phyloP scores from a whole-genome alignment of 352 stramenopile species.

The Globisporangium carolinianum region DNA sequence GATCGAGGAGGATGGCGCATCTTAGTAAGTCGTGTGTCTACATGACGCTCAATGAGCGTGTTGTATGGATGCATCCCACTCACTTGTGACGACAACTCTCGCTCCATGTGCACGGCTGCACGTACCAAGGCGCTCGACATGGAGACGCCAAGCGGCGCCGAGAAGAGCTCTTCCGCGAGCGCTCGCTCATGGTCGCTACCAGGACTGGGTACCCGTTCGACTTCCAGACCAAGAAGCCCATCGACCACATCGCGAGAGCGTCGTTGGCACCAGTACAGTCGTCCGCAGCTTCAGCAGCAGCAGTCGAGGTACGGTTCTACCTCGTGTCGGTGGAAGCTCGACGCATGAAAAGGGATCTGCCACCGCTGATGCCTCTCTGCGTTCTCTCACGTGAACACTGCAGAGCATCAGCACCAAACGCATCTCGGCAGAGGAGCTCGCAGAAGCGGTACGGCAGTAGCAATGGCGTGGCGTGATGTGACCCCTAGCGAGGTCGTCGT shows the following conservation, averaged over 20 bases:
- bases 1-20: too few relatives aligned
- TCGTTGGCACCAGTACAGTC: not conserved
- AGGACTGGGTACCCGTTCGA: constrained; percentile 38
- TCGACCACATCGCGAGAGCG: constrained; percentile 2
- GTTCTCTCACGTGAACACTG: not conserved
- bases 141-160: constrained; percentile 42
- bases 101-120: too few relatives aligned
- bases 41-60: too few relatives aligned
- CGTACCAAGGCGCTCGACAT: constrained; percentile 37
- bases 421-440: constrained; percentile 15
- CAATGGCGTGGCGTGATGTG: not conserved
- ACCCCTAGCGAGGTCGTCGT: not conserved
- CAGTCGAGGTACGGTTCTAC: constrained; percentile 6
- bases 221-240: constrained; percentile 14
- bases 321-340: not conserved
- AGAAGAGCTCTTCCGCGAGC: constrained; percentile 37
- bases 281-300: not conserved
- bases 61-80: too few relatives aligned
- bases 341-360: not conserved
- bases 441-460: constrained; percentile 21
- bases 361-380: not conserved
- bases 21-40: too few relatives aligned
- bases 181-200: constrained; percentile 32
- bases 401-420: constrained; percentile 5
- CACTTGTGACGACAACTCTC: too few relatives aligned